Base-by-base conservation (phyloP, 305 asterid species). In the Fraxinus paxiana region DNA sequence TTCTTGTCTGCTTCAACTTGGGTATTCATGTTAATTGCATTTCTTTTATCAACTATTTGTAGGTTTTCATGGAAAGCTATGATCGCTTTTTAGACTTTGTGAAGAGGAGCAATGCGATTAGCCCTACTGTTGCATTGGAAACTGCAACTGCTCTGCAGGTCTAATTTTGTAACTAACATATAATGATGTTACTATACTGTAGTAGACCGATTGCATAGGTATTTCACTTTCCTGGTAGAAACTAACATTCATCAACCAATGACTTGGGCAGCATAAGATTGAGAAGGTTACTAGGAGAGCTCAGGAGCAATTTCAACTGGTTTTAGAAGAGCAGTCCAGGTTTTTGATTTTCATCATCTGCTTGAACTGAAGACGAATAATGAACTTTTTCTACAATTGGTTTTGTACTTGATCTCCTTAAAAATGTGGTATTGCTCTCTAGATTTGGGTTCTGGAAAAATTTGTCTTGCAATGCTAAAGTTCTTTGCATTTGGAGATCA, bases 261-360 rank as follows among this genome's bases (percentile, higher is more conserved):
- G 78, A 41, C 20, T 75, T 82, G 84, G 67, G 81, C 98, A 96
- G 99, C 90, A 94, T 82, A 96, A 92, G 87, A 88, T 96, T 86
- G 98, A 92, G 87, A 92, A 89, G 86, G 97, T 94, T 85, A 96
- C 98, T 74, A 93, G 97, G 80, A 91, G 89, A 89, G 99, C 99
- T 77, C 99, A 96, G 86, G 99, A 96, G 89, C 99, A 96, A 87
- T 89, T 96, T 85, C 99, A 96, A 83, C 93, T 93, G 97, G 99
- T 92, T 69, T 87, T 96, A 67, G 97, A 96, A 88, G 97, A 94
- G 89, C 98, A 92, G 86, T 92, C 96, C 98, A 92, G 99, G 99
- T 96, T 41, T 73, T 70, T 78, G 74, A 76, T 70, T 31, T 82
- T 77, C 67, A 26, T 86, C 78, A 75, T 73, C 75, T 73, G 34